phyloP scores from a whole-genome alignment of 148 eudicot species.

The Simmondsia chinensis region DNA sequence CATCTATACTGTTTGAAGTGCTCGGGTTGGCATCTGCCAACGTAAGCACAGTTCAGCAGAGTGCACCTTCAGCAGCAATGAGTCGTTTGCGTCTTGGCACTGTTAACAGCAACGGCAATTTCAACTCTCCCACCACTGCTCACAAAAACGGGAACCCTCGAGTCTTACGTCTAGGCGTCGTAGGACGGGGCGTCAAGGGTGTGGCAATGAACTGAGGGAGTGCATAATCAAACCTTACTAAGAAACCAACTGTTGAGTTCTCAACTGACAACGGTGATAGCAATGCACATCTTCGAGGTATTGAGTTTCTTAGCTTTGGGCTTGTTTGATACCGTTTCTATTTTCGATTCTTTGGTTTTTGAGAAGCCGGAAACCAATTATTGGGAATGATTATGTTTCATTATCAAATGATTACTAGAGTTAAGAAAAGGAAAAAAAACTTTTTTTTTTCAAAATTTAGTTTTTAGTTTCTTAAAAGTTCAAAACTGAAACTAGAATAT shows the following conservation, averaged over 20 bases:
- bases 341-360: no score
- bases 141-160: constrained; percentile 60
- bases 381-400: no score
- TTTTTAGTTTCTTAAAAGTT: no score
- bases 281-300: no score
- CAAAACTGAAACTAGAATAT: no score
- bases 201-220: constrained; percentile 35
- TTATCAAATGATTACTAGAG: no score
- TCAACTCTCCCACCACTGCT: constrained; percentile 55
- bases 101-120: constrained; percentile 24
- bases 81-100: constrained; percentile 48
- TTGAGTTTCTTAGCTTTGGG: no score
- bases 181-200: constrained; percentile 88
- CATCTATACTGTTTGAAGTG: constrained; percentile 64
- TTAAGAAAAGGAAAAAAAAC: no score
- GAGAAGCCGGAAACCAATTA: no score
- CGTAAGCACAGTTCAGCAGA: constrained; percentile 39
- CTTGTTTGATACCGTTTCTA: no score
- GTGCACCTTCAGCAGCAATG: constrained; percentile 19
- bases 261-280: constrained; percentile 38
- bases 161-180: constrained; percentile 81
- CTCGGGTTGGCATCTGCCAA: constrained; percentile 55
- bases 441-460: no score
- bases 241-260: constrained; percentile 45
- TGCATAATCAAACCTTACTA: constrained; percentile 35